Conservation (phyloP, 2,329 filamentous ascomycete genomes). For the Aureobasidium subglaciale region DNA sequence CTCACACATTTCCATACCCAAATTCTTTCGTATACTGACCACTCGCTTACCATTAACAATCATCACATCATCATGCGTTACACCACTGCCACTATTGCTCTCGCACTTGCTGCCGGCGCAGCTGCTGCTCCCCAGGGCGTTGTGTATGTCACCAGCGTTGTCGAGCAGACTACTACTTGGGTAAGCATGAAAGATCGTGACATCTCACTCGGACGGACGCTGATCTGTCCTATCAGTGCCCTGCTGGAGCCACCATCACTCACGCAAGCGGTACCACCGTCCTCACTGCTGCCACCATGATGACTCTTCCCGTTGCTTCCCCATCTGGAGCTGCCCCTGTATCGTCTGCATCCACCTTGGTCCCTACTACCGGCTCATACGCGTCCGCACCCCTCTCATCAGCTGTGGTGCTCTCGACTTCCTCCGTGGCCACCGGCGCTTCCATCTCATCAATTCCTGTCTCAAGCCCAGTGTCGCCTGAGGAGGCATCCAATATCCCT, state of each 20-base stretch:
- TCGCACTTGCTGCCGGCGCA: not conserved
- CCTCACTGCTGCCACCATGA: conserved; percentile 1
- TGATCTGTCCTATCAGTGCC: not conserved
- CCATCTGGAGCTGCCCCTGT: not conserved
- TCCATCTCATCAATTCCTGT: not conserved
- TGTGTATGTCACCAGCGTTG: conserved; percentile 5
- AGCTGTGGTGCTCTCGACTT: not conserved
- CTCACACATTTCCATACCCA: not conserved
- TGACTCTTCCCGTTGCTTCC: not conserved
- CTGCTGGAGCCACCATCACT: not conserved
- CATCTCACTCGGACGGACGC: too few species aligned
- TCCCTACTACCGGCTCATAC: not conserved
- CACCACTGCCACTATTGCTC: conserved; percentile 3
- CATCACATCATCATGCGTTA: conserved; percentile 1
- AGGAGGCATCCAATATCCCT: not conserved
- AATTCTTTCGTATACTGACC: not conserved
- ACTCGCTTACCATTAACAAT: not conserved
- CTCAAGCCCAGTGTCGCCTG: not conserved
- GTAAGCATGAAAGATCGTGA: not conserved
- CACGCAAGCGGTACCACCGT: conserved; percentile 10
- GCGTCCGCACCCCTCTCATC: conserved; percentile 4
- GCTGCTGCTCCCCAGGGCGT: conserved; percentile 1
- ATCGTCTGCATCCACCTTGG: not conserved
- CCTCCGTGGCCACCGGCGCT: not conserved
- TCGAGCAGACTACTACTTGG: conserved; percentile 1